A percentile compares a stretch with the other conserved stretches of the same genome.
Conservation (phyloP, 2,329 filamentous ascomycete species). For the Zymoseptoria crescenta region DNA sequence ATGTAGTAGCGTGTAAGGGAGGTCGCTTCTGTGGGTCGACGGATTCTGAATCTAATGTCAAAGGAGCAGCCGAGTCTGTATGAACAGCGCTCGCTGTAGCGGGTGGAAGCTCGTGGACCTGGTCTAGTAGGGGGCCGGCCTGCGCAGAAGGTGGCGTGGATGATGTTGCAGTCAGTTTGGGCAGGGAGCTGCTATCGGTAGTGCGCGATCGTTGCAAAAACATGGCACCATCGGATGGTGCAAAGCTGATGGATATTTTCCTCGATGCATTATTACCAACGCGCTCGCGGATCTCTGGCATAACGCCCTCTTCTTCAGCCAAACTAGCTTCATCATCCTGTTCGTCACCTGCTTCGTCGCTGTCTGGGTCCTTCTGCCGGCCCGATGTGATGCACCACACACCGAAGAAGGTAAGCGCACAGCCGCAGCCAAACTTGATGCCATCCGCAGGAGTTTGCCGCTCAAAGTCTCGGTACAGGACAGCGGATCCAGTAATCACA, state of each 20-base stretch:
- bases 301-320: constrained; percentile 31
- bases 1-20: constrained; percentile 31
- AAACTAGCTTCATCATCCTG: constrained; percentile 36
- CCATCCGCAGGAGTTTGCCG: constrained; percentile 66
- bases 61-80: constrained; percentile 15
- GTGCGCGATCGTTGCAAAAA: constrained; percentile 12
- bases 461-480: constrained; percentile 93
- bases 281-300: constrained; percentile 22
- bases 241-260: constrained; percentile 9
- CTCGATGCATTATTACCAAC: constrained; percentile 7
- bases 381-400: constrained; percentile 97
- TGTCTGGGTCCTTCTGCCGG: constrained; percentile 52
- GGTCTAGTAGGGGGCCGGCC: constrained; percentile 6
- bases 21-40: constrained; percentile 19
- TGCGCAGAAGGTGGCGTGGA: background rate
- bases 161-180: constrained; percentile 1
- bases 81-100: constrained; percentile 27
- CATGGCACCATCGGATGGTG: constrained; percentile 6
- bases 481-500: constrained; percentile 86
- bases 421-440: constrained; percentile 81
- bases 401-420: constrained; percentile 84
- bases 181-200: constrained; percentile 2
- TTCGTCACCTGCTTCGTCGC: constrained; percentile 41
- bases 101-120: constrained; percentile 9
- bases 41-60: constrained; percentile 8